Base-by-base conservation (phyloP, 1,284 basidiomycete genomes). In the Taiwanofungus camphoratus region DNA sequence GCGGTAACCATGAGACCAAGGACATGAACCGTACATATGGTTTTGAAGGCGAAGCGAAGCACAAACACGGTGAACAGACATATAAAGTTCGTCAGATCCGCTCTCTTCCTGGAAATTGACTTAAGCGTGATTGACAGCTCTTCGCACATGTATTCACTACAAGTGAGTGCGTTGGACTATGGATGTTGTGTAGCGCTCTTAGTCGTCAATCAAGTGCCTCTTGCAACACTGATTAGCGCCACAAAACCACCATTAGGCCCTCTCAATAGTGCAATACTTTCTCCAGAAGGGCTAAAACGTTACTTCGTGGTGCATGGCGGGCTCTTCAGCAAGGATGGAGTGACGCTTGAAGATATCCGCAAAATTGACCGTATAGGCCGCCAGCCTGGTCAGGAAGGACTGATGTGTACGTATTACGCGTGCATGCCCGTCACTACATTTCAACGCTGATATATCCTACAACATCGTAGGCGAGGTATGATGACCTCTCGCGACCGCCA, bases 291-390 rank as follows among this genome's bases (percentile, higher is more conserved):
- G 11, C 64, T 71, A 40, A 96, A 94, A 64, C 82, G 94, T 24
- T 98, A 87, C 69, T 97, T 98, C 57, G 83, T 99, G 51, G 92
- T 96, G 3, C 96, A 99, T 60, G 93, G 93, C 20, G 96, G 96
- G 9, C 75, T 98, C 11, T 98, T 98, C 70, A 92, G 90, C 64
- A 88, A 89, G 60, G 96, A 99, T 59, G 86, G 79, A 32, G 91
- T 99, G 8, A 92, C 89, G 4, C 71, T 99, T 20, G 92, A 96
- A 21, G 93, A 98, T 48, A 84, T 99, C 53, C 77, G 82, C 29
- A 87, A 89, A 61, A 84, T 99, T 49, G 79, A 88, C 48, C 82
- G 94, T 44, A 79, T 92, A 53, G 90, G 91, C 20, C 76, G 78
- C 48, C 94, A 99, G 65, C 96, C 96, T 9, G 94, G 93, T 24